phyloP scores from a whole-genome alignment of 495 filamentous ascomycete species.

The Darksidea phi region DNA sequence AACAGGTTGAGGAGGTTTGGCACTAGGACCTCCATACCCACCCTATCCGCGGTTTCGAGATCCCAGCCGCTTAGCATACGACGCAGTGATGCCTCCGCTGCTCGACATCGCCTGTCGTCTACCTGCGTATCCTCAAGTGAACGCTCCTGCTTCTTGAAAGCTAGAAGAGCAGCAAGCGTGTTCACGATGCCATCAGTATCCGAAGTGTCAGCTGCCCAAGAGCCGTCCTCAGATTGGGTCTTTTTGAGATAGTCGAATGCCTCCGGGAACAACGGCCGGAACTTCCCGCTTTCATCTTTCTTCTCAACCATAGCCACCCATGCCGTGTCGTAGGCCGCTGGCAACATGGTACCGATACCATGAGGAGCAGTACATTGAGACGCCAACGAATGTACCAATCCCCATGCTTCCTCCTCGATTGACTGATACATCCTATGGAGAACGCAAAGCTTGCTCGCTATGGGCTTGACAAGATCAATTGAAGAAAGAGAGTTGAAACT shows the following conservation, averaged over 20 bases:
- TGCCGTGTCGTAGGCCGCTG: conserved; percentile 28
- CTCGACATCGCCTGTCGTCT: conserved; percentile 15
- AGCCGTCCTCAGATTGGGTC: conserved; percentile 25
- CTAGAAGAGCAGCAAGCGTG: conserved; percentile 29
- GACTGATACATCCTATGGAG: conserved; percentile 23
- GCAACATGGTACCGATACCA: conserved; percentile 27
- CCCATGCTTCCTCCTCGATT: conserved; percentile 28
- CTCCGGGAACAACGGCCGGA: conserved; percentile 22
- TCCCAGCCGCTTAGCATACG: conserved; percentile 22
- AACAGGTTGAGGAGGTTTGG: conserved; percentile 24
- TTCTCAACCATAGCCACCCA: conserved; percentile 33
- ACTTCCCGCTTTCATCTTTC: conserved; percentile 8
- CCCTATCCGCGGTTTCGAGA: conserved; percentile 21
- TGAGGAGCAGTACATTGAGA: conserved; percentile 9
- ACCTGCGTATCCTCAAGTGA: not conserved
- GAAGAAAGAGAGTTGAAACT: not conserved
- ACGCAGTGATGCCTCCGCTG: conserved; percentile 15
- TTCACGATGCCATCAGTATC: conserved; percentile 32
- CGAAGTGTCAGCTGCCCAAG: conserved; percentile 27
- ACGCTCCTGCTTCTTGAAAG: conserved; percentile 20
- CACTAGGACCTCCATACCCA: conserved; percentile 27
- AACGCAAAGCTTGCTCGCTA: not conserved
- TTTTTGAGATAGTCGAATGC: conserved; percentile 24
- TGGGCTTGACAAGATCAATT: not conserved
- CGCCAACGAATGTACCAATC: conserved; percentile 17